phyloP scores from a whole-genome alignment of 2,329 filamentous ascomycete species.

The Massarina eburnea region DNA sequence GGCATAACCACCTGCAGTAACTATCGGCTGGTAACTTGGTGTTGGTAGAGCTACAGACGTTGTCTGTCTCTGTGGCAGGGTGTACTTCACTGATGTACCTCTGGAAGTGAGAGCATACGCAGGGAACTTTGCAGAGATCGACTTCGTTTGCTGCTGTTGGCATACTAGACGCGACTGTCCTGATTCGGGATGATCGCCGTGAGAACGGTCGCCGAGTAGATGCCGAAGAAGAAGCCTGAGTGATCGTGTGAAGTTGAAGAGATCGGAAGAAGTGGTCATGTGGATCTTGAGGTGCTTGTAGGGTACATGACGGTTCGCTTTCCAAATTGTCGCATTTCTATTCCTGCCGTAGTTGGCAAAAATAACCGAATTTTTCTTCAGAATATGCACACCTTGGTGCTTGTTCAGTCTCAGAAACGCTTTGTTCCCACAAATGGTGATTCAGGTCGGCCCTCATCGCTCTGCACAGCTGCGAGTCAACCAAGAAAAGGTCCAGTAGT shows the following conservation, averaged over 20 bases:
- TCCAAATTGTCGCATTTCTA: background rate
- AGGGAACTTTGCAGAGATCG: slow-evolving; percentile 2
- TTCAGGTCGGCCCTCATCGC: slow-evolving; percentile 4
- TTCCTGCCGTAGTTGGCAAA: background rate
- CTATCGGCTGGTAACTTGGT: background rate
- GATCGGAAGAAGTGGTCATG: background rate
- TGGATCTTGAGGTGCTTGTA: too few species aligned
- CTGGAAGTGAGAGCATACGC: slow-evolving; percentile 1
- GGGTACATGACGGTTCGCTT: background rate
- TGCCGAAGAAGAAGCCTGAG: background rate
- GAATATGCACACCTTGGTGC: background rate
- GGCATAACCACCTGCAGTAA: background rate
- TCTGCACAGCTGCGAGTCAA: background rate
- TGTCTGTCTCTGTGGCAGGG: background rate
- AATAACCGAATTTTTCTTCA: too few species aligned
- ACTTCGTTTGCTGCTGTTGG: background rate
- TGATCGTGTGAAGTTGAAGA: background rate
- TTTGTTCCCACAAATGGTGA: slow-evolving; percentile 3
- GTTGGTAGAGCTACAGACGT: background rate
- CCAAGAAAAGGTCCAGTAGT: slow-evolving; percentile 2
- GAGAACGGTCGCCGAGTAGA: background rate
- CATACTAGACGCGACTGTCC: background rate
- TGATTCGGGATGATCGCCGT: background rate
- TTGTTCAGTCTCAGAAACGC: background rate
- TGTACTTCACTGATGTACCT: background rate